Evolutionary conservation across 2,329 filamentous ascomycete genomes (phyloP), one percentile per base, ranked within the genome.

Genomic region (Paraphaeosphaeria minitans): DNA sequence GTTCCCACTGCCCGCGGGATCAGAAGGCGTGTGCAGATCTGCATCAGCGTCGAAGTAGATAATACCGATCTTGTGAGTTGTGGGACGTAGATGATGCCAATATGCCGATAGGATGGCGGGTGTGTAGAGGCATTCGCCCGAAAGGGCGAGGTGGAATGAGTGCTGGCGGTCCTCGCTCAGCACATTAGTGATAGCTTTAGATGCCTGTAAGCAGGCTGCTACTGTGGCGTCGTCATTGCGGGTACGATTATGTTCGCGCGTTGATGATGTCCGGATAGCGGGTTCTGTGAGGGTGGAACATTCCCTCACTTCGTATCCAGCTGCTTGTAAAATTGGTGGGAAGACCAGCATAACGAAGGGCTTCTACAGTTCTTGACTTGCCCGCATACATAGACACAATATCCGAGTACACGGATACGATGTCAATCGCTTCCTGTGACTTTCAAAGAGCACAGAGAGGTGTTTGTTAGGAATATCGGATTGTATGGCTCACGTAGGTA

Each of bases 1-100:
- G 10, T 58, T 66, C 29, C 29, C 29, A 31, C 29, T 31, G 29
- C 29, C 29, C 4, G 63, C 64, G 22, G 49, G 56, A 22, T 62
- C 61, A 9, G 35, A 24, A 2, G 66, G 64, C 27, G 57, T 60
- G 49, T 58, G 61, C 22, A 67, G 29, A 52, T 69, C 65, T 31
- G 62, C 60, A 45, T 66, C 60, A 3, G 62, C 66, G 46, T 66
- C 66, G n/a, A 66, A 55, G 48, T 67, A 67, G 31, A 63, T 27
- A 14, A 66, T 47, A 48, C 62, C 64, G 0, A 67, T 47, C 8
- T 49, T 31, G 53, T 59, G 56, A 16, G 53, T 53, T 56, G 52
- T 48, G 27, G 29, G 16, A 5, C 43, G 12, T 8, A 60, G 43
- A 41, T 61, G 46, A n/a, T 33, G 6, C 41, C 56, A 61, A 45